Percentiles rank a stretch among this genome's conserved stretches.
Conservation (phyloP, 768 basidiomycete species). For the Russula olivacea region DNA sequence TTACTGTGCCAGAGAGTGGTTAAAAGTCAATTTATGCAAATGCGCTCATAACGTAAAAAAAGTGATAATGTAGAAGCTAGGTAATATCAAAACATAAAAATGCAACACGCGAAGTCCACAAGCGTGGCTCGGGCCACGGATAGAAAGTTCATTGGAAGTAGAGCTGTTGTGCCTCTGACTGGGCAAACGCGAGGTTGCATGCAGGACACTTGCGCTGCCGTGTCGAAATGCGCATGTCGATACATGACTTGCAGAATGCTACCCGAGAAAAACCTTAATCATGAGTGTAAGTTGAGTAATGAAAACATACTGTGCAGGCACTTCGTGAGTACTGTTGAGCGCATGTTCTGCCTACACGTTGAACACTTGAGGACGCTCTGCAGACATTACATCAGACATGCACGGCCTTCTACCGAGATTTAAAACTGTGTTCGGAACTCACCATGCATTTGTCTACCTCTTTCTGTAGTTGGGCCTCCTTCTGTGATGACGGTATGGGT, state of each 20-base stretch:
- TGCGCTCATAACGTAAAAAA: slow-evolving; percentile 14
- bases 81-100: slow-evolving; percentile 7
- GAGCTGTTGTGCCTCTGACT: slow-evolving; percentile 70
- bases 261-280: slow-evolving; percentile 7
- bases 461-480: slow-evolving; percentile 38
- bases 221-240: slow-evolving; percentile 82
- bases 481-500: slow-evolving; percentile 28
- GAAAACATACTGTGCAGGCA: slow-evolving; percentile 81
- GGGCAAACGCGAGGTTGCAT: slow-evolving; percentile 75
- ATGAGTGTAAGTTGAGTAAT: not conserved
- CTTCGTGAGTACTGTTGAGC: slow-evolving; percentile 75
- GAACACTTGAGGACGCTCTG: slow-evolving; percentile 85
- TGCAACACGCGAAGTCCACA: slow-evolving; percentile 2
- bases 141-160: slow-evolving; percentile 44
- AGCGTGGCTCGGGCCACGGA: not conserved
- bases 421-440: slow-evolving; percentile 20
- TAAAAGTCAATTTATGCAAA: slow-evolving; percentile 4
- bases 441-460: slow-evolving; percentile 61
- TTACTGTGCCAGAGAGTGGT: not conserved
- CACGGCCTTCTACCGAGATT: not conserved
- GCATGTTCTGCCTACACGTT: slow-evolving; percentile 73
- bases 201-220: slow-evolving; percentile 93
- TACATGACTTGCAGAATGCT: slow-evolving; percentile 84
- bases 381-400: not conserved
- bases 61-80: slow-evolving; percentile 16